A percentile compares a stretch with the other conserved stretches of the same genome.
phyloP scores from a whole-genome alignment of 768 basidiomycete genomes.

The Amylocystis lapponica region DNA sequence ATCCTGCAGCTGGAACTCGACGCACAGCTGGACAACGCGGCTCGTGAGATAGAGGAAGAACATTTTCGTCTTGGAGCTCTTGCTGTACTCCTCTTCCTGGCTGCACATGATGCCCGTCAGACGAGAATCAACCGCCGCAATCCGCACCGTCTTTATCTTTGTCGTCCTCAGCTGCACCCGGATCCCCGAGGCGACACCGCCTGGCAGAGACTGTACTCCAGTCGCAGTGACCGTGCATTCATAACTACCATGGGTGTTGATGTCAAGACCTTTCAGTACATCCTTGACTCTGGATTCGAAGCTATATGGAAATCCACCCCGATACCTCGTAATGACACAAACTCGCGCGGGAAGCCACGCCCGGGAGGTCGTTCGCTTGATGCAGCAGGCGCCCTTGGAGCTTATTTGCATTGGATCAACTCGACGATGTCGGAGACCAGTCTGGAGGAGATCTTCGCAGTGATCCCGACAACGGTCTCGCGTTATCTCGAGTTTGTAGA shows the following conservation, averaged over 20 bases:
- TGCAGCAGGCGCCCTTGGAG: slow-evolving; percentile 34
- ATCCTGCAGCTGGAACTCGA: too few relatives aligned
- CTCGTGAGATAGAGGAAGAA: too few relatives aligned
- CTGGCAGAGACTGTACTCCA: slow-evolving; percentile 30
- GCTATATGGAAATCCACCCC: slow-evolving; percentile 3
- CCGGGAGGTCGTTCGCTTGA: slow-evolving; percentile 27
- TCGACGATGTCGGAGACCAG: slow-evolving; percentile 35
- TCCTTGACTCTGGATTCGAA: slow-evolving; percentile 30
- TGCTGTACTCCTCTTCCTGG: too few relatives aligned
- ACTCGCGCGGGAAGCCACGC: slow-evolving; percentile 17
- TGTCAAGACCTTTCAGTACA: slow-evolving; percentile 29
- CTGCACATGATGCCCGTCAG: too few relatives aligned
- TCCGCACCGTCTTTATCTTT: slow-evolving; percentile 24
- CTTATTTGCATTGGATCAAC: slow-evolving; percentile 35
- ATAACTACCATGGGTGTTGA: slow-evolving; percentile 35
- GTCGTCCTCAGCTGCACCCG: slow-evolving; percentile 27
- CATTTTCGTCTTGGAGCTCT: too few relatives aligned
- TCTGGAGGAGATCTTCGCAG: slow-evolving; percentile 37
- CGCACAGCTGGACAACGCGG: too few relatives aligned
- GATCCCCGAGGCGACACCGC: slow-evolving; percentile 21
- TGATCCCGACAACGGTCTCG: slow-evolving; percentile 32
- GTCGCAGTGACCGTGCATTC: slow-evolving; percentile 31
- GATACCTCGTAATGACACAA: slow-evolving; percentile 28
- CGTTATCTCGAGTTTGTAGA: slow-evolving; percentile 31
- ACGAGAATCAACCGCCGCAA: too few relatives aligned